Evolutionary conservation across 2,329 filamentous ascomycete genomes (phyloP).

Genomic region (Dothideomycetes sp.): DNA sequence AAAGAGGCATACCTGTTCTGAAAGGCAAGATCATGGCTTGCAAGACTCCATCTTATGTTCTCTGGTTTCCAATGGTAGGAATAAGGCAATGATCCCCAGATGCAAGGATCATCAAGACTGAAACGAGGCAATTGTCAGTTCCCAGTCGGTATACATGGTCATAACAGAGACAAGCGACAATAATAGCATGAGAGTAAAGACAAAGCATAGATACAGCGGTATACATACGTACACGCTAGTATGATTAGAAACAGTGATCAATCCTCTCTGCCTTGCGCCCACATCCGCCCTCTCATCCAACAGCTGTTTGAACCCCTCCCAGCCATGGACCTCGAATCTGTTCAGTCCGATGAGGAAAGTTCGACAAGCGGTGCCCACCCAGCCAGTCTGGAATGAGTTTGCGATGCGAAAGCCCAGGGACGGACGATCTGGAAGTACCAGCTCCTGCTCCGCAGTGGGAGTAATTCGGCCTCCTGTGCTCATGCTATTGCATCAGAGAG

Average conservation of each 20-base stretch:
- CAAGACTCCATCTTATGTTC: slow-evolving; percentile 79
- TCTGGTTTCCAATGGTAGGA: slow-evolving; percentile 59
- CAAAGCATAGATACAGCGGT: not conserved
- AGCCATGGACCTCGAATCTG: slow-evolving; percentile 62
- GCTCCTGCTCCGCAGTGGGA: not conserved
- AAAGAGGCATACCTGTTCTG: slow-evolving; percentile 55
- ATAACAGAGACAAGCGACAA: not conserved
- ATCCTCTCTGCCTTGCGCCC: slow-evolving; percentile 56
- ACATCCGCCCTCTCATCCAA: slow-evolving; percentile 63
- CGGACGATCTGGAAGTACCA: slow-evolving; percentile 39
- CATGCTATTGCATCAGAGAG: too few species aligned
- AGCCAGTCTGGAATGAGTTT: slow-evolving; percentile 65
- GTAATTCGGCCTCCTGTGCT: too few species aligned
- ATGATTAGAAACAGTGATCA: slow-evolving; percentile 86
- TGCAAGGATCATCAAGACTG: slow-evolving; percentile 85
- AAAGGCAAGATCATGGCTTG: slow-evolving; percentile 93
- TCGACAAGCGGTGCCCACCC: slow-evolving; percentile 59
- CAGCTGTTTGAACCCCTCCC: slow-evolving; percentile 63
- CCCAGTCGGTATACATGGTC: too few species aligned
- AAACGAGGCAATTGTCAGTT: slow-evolving; percentile 4
- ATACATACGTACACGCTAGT: slow-evolving; percentile 65
- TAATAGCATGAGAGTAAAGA: too few species aligned
- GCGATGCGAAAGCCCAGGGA: slow-evolving; percentile 59
- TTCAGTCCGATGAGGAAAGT: slow-evolving; percentile 67
- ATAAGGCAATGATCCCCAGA: slow-evolving; percentile 82